phyloP scores from a whole-genome alignment of 2,329 filamentous ascomycete genomes.

The Epichloe glyceriae region DNA sequence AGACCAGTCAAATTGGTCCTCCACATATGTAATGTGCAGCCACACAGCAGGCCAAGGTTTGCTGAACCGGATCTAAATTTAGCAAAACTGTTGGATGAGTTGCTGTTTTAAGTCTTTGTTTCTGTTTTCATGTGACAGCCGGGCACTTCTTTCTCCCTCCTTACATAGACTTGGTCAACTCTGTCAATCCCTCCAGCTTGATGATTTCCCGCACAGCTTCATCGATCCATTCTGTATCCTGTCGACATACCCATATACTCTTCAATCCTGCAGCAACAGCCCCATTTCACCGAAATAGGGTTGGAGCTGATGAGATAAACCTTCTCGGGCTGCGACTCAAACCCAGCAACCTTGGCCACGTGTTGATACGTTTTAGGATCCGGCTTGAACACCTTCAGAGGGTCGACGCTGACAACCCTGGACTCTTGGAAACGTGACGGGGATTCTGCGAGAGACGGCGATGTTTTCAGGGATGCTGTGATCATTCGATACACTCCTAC shows the following conservation, averaged over 20 bases:
- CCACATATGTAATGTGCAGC: background rate
- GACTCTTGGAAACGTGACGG: constrained; percentile 1
- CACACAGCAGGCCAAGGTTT: background rate
- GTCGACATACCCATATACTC: constrained; percentile 10
- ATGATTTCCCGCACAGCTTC: constrained; percentile 1
- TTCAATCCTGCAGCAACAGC: constrained; percentile 26
- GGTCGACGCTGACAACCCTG: constrained; percentile 46
- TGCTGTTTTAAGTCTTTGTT: too few species aligned
- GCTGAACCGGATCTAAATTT: background rate
- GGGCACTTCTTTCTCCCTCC: too few species aligned
- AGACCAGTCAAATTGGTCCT: too few species aligned
- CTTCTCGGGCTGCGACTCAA: constrained; percentile 28
- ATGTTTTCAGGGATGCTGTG: constrained; percentile 41
- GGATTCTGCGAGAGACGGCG: constrained; percentile 39
- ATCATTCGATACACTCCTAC: constrained; percentile 47
- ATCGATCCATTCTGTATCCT: constrained; percentile 8
- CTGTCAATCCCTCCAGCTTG: background rate
- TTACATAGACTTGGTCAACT: too few species aligned
- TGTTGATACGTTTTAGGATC: constrained; percentile 47
- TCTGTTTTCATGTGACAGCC: background rate
- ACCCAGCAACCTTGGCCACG: constrained; percentile 37
- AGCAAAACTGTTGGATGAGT: background rate
- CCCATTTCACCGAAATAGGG: constrained; percentile 58
- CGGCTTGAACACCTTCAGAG: constrained; percentile 50
- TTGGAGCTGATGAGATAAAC: constrained; percentile 63